Percentiles rank a stretch among this genome's conserved stretches.
phyloP scores from a whole-genome alignment of 2,329 filamentous ascomycete genomes.

The Trichoderma lentiforme region DNA sequence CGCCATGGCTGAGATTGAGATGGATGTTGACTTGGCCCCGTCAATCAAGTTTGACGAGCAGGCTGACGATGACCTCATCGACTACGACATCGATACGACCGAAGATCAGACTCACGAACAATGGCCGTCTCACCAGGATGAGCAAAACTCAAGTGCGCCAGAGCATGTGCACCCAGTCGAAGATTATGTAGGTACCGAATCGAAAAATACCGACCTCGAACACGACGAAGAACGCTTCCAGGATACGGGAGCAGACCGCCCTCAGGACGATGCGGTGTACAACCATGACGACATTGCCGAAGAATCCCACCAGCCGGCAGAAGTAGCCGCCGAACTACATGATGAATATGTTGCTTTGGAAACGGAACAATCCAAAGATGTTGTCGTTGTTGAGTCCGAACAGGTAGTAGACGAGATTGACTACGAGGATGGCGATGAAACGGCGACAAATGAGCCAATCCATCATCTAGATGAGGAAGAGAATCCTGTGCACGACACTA shows the following conservation, averaged over 20 bases:
- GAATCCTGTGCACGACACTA: not conserved
- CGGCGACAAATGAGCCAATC: not conserved
- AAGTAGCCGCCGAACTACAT: not conserved
- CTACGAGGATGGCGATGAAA: slow-evolving; percentile 13
- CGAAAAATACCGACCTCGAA: not conserved
- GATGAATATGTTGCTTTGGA: not conserved
- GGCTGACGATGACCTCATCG: slow-evolving; percentile 36
- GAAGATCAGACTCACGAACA: slow-evolving; percentile 19
- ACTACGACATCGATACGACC: slow-evolving; percentile 35
- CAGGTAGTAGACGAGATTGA: slow-evolving; percentile 2
- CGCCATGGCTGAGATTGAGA: slow-evolving; percentile 31
- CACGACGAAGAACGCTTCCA: not conserved
- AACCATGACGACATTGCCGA: slow-evolving; percentile 13
- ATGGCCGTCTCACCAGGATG: slow-evolving; percentile 10
- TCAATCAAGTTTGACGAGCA: slow-evolving; percentile 25
- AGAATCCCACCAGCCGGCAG: not conserved
- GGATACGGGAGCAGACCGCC: not conserved
- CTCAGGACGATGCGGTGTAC: slow-evolving; percentile 8
- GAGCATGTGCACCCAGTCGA: not conserved
- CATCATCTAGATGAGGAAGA: not conserved
- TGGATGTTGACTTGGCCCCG: slow-evolving; percentile 32
- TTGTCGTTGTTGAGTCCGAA: not conserved
- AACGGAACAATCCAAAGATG: not conserved
- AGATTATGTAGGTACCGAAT: not conserved
- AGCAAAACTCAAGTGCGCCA: not conserved